Evolutionary conservation across 768 basidiomycete species (phyloP).

Genomic region (Crassisporium funariophilum): DNA sequence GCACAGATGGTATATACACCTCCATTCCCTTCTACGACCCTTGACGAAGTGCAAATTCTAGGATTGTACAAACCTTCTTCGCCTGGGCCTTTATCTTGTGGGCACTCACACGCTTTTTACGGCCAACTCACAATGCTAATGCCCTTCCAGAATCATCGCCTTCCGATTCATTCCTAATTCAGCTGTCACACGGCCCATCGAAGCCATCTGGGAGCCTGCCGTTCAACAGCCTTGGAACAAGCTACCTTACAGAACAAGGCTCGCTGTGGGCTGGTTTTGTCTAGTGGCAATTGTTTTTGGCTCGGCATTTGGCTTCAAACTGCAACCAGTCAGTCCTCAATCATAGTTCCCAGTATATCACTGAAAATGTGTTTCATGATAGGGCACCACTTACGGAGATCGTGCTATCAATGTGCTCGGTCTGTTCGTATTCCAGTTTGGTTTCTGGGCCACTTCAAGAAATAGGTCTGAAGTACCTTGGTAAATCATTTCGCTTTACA

Average conservation of each 20-base stretch:
- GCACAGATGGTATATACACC: constrained; percentile 62
- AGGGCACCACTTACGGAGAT: constrained; percentile 65
- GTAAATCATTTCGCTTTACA: constrained; percentile 38
- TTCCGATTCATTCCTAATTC: constrained; percentile 84
- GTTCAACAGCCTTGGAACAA: constrained; percentile 71
- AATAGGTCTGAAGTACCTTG: constrained; percentile 70
- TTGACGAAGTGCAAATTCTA: constrained; percentile 26
- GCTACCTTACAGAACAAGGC: constrained; percentile 50
- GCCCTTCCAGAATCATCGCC: constrained; percentile 65
- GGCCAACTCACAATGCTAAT: not conserved
- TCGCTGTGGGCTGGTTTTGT: constrained; percentile 73
- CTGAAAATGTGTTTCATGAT: constrained; percentile 18
- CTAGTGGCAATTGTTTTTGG: constrained; percentile 81
- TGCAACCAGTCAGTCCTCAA: constrained; percentile 47
- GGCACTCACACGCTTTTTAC: constrained; percentile 36
- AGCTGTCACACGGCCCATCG: constrained; percentile 69
- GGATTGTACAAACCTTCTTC: constrained; percentile 80
- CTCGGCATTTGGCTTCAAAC: constrained; percentile 80
- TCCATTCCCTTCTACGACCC: constrained; percentile 1
- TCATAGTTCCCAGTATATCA: constrained; percentile 51
- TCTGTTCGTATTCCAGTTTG: constrained; percentile 74
- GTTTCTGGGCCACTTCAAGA: constrained; percentile 70
- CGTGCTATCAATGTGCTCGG: constrained; percentile 83
- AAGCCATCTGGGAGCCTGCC: constrained; percentile 66
- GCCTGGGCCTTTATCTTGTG: constrained; percentile 83